Percentiles rank a stretch among this genome's conserved stretches.
Evolutionary conservation across 495 filamentous ascomycete genomes (phyloP).

Genomic region (Paragyromitra xinjiangensis): DNA sequence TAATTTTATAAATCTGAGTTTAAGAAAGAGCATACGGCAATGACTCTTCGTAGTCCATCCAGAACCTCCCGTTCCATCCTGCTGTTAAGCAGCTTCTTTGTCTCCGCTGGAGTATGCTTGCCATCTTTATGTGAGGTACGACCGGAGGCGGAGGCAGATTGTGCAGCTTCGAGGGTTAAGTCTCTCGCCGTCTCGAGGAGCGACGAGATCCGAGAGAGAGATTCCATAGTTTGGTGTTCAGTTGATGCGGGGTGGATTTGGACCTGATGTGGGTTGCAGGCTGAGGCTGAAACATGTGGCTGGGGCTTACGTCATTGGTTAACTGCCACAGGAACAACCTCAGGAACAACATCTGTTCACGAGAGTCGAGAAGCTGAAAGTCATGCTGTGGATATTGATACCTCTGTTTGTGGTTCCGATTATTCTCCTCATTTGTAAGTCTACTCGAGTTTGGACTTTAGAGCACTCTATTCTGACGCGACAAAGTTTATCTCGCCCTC

Average conservation of each 20-base stretch:
- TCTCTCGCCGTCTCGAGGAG: constrained; percentile 96
- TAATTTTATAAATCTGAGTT: not conserved
- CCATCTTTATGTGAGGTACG: constrained; percentile 65
- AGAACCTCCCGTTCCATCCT: constrained; percentile 91
- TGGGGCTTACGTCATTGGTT: constrained; percentile 43
- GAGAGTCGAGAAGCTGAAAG: not conserved
- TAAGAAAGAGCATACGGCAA: constrained; percentile 70
- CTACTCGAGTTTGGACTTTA: not conserved
- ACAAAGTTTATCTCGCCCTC: constrained; percentile 44
- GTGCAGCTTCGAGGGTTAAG: constrained; percentile 94
- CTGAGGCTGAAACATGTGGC: constrained; percentile 35
- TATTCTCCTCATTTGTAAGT: constrained; percentile 37
- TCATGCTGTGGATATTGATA: constrained; percentile 48
- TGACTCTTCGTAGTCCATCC: constrained; percentile 88
- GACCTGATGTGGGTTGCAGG: constrained; percentile 21
- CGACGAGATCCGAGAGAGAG: constrained; percentile 91
- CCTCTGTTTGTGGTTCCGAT: constrained; percentile 44
- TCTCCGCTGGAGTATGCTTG: constrained; percentile 67
- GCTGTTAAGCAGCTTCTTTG: constrained; percentile 94
- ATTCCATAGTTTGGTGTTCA: constrained; percentile 73
- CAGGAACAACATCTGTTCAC: constrained; percentile 10
- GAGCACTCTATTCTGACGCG: not conserved
- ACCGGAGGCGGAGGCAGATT: constrained; percentile 67
- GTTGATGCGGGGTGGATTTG: constrained; percentile 12
- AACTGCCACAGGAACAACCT: constrained; percentile 6